Percentiles rank a stretch among this genome's conserved stretches.
phyloP scores from a whole-genome alignment of 805 yeast species.

The Nakazawaea peltata region DNA sequence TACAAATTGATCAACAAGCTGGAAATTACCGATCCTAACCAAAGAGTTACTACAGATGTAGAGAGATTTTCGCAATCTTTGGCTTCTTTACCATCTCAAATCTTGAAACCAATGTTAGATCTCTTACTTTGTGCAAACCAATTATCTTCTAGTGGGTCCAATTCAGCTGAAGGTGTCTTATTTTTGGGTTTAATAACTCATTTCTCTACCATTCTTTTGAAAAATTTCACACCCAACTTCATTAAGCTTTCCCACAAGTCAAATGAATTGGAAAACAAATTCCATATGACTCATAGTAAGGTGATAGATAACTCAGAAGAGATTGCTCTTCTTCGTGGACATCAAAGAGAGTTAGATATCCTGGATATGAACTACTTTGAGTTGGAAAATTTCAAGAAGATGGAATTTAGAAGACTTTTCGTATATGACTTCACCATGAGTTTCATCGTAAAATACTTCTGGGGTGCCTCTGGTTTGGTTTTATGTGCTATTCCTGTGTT shows the following conservation, averaged over 20 bases:
- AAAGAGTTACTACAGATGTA: slow-evolving; percentile 74
- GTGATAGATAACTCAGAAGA: slow-evolving; percentile 77
- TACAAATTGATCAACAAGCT: slow-evolving; percentile 60
- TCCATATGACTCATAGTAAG: slow-evolving; percentile 76
- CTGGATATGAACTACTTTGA: slow-evolving; percentile 78
- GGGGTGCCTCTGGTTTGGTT: slow-evolving; percentile 93
- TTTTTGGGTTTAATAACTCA: slow-evolving; percentile 76
- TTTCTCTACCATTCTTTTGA: slow-evolving; percentile 63
- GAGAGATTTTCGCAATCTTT: slow-evolving; percentile 65
- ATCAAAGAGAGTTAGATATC: slow-evolving; percentile 65
- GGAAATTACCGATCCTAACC: slow-evolving; percentile 65
- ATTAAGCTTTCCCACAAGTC: slow-evolving; percentile 70
- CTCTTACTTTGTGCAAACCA: slow-evolving; percentile 74
- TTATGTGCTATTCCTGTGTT: slow-evolving; percentile 88
- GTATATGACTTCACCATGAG: slow-evolving; percentile 80
- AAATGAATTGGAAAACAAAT: slow-evolving; percentile 77
- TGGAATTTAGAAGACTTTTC: slow-evolving; percentile 65
- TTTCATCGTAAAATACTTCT: slow-evolving; percentile 81
- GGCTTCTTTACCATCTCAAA: slow-evolving; percentile 71
- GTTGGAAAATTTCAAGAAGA: slow-evolving; percentile 66
- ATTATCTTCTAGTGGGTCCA: slow-evolving; percentile 55
- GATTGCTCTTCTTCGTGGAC: slow-evolving; percentile 79
- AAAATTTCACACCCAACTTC: slow-evolving; percentile 83
- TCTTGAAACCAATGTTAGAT: slow-evolving; percentile 78
- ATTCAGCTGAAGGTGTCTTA: slow-evolving; percentile 71